Base-by-base conservation (phyloP, 352 stramenopile genomes). In the Phytophthora cryptogea region DNA sequence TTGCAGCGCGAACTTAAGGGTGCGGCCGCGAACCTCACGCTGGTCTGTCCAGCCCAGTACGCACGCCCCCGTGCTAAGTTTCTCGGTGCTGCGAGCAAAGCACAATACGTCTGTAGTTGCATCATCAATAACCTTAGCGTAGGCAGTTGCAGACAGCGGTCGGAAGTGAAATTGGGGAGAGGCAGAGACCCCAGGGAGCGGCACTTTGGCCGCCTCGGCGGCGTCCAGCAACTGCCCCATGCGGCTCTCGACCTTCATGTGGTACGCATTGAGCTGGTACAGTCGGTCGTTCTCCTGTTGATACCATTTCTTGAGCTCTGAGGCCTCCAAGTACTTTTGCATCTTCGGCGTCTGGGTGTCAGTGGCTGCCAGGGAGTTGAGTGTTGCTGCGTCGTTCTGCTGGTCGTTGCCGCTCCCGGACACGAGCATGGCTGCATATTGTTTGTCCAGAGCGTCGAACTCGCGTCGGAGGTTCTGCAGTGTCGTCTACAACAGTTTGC, bases 31-130 rank as follows among this genome's bases (percentile, higher is more conserved):
- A 26, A 88, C 40, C 27, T 90, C 74, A 30, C 80, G 78, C 60
- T 87, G 66, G 37, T 89, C 78, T 11, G 72, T 84, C 81, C 81
- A 90, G 4, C 81, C 81, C 46, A 90, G 73, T 13, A 90, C 75
- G 3, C 68, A 46, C 16, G 68, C 68, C 0, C 81, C 75, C 0
- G 72, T 76, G 41, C 74, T 88, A 2, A 80, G 63, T 54, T 84
- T 90, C 13, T 74, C 46, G 0, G 68, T 59, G 11, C 63, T 72
- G 43, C 72, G 54, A 8, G 59, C 70, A 45, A 90, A 88, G 32
- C 60, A 51, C 13, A 90, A 41, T 42, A 90, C 71, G 54, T 90
- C 80, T 44, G 77, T 74, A 1, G 54, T 75, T 9, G 72, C 68
- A 1, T 65, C 50, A 16, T 76, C 68, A 42, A 90, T 76, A 32